phyloP scores from a whole-genome alignment of 2,329 filamentous ascomycete species.

The Gaeumannomyces tritici region DNA sequence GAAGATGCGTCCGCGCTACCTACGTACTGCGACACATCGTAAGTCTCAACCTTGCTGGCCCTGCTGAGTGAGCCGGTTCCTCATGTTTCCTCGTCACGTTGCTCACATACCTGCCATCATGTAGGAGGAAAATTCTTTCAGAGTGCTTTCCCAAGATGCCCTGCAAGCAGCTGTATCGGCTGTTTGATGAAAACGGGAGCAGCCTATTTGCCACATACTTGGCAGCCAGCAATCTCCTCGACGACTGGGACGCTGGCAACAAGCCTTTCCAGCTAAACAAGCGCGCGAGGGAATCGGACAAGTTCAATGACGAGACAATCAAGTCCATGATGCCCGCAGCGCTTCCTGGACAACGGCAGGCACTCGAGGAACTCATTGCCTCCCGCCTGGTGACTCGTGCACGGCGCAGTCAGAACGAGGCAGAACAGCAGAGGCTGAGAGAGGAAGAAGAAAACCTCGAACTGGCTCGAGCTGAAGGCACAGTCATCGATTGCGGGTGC shows the following conservation, averaged over 20 bases:
- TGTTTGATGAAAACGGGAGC: slow-evolving; percentile 14
- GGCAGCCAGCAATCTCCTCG: slow-evolving; percentile 16
- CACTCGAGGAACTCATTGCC: slow-evolving; percentile 27
- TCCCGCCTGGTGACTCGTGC: slow-evolving; percentile 20
- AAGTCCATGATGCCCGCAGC: not conserved
- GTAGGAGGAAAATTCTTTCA: slow-evolving; percentile 15
- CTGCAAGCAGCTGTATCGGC: slow-evolving; percentile 13
- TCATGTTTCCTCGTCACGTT: not conserved
- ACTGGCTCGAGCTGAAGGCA: slow-evolving; percentile 34
- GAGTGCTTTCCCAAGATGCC: slow-evolving; percentile 24
- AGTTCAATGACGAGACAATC: slow-evolving; percentile 11
- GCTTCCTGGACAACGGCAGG: slow-evolving; percentile 15
- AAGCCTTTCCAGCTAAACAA: slow-evolving; percentile 20
- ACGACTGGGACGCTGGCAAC: slow-evolving; percentile 6
- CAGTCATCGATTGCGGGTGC: slow-evolving; percentile 59
- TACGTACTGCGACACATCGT: not conserved
- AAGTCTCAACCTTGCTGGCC: too few relatives aligned
- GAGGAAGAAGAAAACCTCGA: slow-evolving; percentile 30
- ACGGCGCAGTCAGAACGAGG: slow-evolving; percentile 13
- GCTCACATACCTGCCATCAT: not conserved
- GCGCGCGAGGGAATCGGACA: not conserved
- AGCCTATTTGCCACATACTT: slow-evolving; percentile 25
- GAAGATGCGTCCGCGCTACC: slow-evolving; percentile 9
- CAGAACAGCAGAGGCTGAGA: slow-evolving; percentile 16
- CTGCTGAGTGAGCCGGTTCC: not conserved